A percentile compares a stretch with the other conserved stretches of the same genome.
phyloP scores from a whole-genome alignment of 129 eudicot genomes.

The Arctium minus region DNA sequence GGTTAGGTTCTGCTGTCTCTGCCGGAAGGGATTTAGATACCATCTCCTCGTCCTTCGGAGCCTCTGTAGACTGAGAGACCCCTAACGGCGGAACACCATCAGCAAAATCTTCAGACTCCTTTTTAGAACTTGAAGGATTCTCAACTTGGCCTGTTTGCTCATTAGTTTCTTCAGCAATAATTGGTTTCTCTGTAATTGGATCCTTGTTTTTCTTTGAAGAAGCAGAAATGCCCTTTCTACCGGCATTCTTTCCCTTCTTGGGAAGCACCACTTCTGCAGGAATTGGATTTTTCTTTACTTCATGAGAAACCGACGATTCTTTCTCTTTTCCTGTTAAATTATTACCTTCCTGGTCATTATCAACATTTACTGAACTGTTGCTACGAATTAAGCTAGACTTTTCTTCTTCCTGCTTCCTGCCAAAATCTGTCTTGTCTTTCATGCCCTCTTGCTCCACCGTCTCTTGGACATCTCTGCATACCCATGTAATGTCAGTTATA shows the following conservation, averaged over 20 bases:
- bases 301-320: slow-evolving; percentile 28
- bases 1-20: slow-evolving; percentile 37
- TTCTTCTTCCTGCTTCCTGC: slow-evolving; percentile 28
- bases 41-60: slow-evolving; percentile 48
- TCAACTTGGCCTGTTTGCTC: slow-evolving; percentile 30
- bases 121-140: slow-evolving; percentile 38
- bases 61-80: slow-evolving; percentile 35
- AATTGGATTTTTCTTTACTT: slow-evolving; percentile 8
- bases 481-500: slow-evolving; percentile 11
- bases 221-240: slow-evolving; percentile 11
- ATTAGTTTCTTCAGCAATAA: slow-evolving; percentile 28
- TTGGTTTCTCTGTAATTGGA: slow-evolving; percentile 17
- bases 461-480: slow-evolving; percentile 47
- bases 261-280: slow-evolving; percentile 14
- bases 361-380: slow-evolving; percentile 10
- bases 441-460: slow-evolving; percentile 37
- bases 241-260: slow-evolving; percentile 24
- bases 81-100: slow-evolving; percentile 21
- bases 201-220: slow-evolving; percentile 30
- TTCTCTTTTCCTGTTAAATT: slow-evolving; percentile 31
- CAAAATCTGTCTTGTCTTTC: slow-evolving; percentile 31
- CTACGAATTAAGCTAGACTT: slow-evolving; percentile 18
- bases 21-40: slow-evolving; percentile 20
- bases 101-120: slow-evolving; percentile 36
- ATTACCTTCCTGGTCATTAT: slow-evolving; percentile 13